Percentiles rank a stretch among this genome's conserved stretches.
phyloP scores from a whole-genome alignment of 2,329 filamentous ascomycete genomes.

The Colletotrichum eleusines region DNA sequence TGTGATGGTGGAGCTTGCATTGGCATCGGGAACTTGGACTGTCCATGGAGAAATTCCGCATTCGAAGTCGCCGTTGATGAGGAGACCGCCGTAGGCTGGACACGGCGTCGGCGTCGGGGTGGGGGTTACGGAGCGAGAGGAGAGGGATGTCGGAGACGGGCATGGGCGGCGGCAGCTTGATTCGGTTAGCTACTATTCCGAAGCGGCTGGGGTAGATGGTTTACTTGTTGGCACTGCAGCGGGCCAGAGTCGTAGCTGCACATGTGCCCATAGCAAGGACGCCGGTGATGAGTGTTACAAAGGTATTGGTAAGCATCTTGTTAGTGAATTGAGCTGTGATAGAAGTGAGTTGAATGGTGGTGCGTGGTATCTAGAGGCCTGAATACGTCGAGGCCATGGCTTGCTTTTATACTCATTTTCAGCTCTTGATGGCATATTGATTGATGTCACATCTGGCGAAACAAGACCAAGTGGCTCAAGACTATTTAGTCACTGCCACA shows the following conservation, averaged over 20 bases:
- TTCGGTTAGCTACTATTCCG: fast-evolving
- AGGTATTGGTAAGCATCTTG: slow-evolving; percentile 7
- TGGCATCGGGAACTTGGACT: slow-evolving; percentile 39
- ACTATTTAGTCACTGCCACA: background rate
- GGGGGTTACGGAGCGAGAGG: slow-evolving; percentile 36
- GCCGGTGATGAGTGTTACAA: background rate
- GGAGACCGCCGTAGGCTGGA: slow-evolving; percentile 19
- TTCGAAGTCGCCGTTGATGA: slow-evolving; percentile 31
- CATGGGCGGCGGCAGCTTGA: slow-evolving; percentile 44
- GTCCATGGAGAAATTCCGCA: slow-evolving; percentile 41
- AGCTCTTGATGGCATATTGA: too few relatives aligned
- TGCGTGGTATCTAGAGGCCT: background rate
- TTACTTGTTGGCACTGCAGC: slow-evolving; percentile 29
- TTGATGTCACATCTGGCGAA: background rate
- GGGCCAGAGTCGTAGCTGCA: slow-evolving; percentile 1
- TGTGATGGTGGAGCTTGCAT: slow-evolving; percentile 13
- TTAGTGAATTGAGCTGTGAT: background rate
- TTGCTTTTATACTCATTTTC: background rate
- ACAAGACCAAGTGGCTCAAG: fast-evolving
- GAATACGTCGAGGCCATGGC: background rate
- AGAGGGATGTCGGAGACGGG: slow-evolving; percentile 44
- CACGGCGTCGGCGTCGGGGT: slow-evolving; percentile 23
- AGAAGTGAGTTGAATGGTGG: background rate
- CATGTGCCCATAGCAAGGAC: background rate
- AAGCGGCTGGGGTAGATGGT: background rate